Base-by-base conservation (phyloP, 1,284 basidiomycete genomes). In the Melampsora americana region DNA sequence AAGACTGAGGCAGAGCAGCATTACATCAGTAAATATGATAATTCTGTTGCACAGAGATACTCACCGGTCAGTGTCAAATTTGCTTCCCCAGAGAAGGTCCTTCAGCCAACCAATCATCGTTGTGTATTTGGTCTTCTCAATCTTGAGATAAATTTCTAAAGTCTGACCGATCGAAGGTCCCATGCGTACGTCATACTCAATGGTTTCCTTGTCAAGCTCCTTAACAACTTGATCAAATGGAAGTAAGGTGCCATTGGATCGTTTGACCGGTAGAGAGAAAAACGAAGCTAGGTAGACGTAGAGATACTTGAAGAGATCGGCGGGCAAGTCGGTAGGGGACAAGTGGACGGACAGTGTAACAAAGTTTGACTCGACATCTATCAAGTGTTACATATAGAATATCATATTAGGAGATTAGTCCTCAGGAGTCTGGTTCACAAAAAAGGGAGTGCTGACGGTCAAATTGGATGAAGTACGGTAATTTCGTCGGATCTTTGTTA, bases 391-490 rank as follows among this genome's bases (percentile, higher is more conserved):
- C n/a, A n/a, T n/a, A n/a, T n/a, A 23, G 12, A 56, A 65, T n/a
- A 60, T 60, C 75, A 59, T 56, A 35, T 28, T 60, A 2, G n/a
- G n/a, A n/a, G 18, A 68, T 56, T 16, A 56, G 53, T 56, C 20
- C n/a, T 28, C n/a, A 56, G 9, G 14, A 12, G 61, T 23, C 35
- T 26, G 68, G 28, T 16, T 42, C 0, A 16, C 39, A 62, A 5
- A 42, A 66, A 53, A 79, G 7, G 7, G 26, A 28, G 28, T 39
- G 77, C 81, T 78, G 56, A 82, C 82, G 83, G 73, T 84, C 91
- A 81, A 92, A 99, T 81, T 98, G 91, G 1, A 95, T 87, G 82
- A 95, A 95, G 85, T 94, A 95, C 0, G 95, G 90, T 61, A 95
- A 83, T 1, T 85, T 80, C 0, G 85, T 81, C 0, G 89, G 89